These are phyloP conservation scores for Bremia lactucae DNA, from an alignment of 352 stramenopile genomes.

Conservation along the genomic window DNA sequence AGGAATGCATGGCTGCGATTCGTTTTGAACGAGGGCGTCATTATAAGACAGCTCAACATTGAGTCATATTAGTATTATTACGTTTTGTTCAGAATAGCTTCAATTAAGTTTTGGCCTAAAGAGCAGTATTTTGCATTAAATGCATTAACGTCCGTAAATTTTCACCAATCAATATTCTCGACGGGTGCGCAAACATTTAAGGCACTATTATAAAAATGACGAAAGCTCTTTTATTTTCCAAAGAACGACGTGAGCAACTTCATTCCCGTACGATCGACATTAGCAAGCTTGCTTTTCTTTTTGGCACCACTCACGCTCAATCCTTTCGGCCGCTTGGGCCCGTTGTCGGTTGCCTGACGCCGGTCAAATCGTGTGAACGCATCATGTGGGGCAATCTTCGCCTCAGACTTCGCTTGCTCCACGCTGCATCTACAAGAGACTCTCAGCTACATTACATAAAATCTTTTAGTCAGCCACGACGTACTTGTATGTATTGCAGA, in stretches of 20 bases:
- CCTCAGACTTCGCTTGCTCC: conserved; percentile 10
- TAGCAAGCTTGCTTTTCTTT: conserved; percentile 77
- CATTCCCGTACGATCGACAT: conserved; percentile 66
- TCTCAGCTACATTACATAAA: not conserved
- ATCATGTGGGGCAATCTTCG: conserved; percentile 13
- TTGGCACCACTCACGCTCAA: conserved; percentile 26
- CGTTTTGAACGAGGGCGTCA: too few relatives aligned
- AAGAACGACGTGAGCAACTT: conserved; percentile 83
- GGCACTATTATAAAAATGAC: conserved; percentile 58
- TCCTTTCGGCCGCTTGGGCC: conserved; percentile 30
- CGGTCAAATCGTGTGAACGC: conserved; percentile 28
- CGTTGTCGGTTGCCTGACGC: conserved; percentile 16
- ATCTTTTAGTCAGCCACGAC: not conserved
- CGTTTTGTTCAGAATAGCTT: too few relatives aligned
- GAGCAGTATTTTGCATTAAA: too few relatives aligned
- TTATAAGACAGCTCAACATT: too few relatives aligned
- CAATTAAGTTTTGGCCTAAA: too few relatives aligned
- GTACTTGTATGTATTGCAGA: conserved; percentile 51
- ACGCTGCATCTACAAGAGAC: conserved; percentile 15
- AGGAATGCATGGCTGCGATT: too few relatives aligned
- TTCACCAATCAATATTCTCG: conserved; percentile 66
- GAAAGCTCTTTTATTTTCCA: conserved; percentile 67
- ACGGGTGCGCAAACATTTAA: conserved; percentile 33
- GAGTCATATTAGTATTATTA: too few relatives aligned
- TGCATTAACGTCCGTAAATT: conserved; percentile 56